A percentile compares a stretch with the other conserved stretches of the same genome.
phyloP scores from a whole-genome alignment of 805 yeast species.

The Metschnikowia proteae region DNA sequence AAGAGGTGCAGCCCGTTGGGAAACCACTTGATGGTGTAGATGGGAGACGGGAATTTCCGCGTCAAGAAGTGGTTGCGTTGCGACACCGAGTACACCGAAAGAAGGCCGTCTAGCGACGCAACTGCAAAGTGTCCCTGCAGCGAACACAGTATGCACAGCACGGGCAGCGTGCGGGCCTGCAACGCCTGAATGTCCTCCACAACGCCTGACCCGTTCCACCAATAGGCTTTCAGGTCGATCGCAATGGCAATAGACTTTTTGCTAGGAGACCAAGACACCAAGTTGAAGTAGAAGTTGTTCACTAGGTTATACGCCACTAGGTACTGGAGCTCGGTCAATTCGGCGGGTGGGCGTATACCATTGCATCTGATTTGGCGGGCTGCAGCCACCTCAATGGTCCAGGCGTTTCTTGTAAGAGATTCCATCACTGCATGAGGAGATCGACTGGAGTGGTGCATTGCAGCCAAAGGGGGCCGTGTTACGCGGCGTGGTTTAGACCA shows the following conservation, averaged over 20 bases:
- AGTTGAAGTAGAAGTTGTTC: conserved; percentile 74
- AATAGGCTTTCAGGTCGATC: conserved; percentile 50
- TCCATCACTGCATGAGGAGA: neutral
- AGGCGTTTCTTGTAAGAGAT: neutral
- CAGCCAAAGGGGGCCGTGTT: conserved; percentile 1
- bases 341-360: neutral
- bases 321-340: conserved; percentile 17
- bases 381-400: neutral
- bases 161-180: conserved; percentile 15
- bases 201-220: conserved; percentile 53
- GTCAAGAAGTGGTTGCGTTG: conserved; percentile 27
- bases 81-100: conserved; percentile 38
- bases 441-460: neutral
- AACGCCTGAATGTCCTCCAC: conserved; percentile 43
- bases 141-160: conserved; percentile 60
- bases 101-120: conserved; percentile 57
- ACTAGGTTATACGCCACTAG: conserved; percentile 41
- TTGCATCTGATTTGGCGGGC: too few relatives aligned
- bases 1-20: conserved; percentile 42
- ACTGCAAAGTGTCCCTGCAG: conserved; percentile 45
- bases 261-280: conserved; percentile 64
- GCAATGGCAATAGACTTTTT: conserved; percentile 62
- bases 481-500: neutral
- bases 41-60: conserved; percentile 12
- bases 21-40: conserved; percentile 63